Evolutionary conservation across 495 filamentous ascomycete genomes (phyloP).

Genomic region (Talaromyces adpressus): DNA sequence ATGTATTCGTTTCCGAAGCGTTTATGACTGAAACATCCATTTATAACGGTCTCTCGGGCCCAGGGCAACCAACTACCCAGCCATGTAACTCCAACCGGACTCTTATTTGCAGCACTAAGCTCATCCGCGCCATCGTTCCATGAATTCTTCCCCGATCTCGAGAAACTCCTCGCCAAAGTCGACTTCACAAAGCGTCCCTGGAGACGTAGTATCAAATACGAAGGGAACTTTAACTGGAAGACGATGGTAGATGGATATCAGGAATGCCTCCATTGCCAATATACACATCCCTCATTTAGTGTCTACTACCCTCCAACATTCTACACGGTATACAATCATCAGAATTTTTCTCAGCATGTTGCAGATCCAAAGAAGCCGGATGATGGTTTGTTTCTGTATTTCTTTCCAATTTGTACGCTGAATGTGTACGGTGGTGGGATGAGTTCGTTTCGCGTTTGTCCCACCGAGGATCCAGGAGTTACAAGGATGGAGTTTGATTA

Average conservation of each 20-base stretch:
- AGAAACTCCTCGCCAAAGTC: conserved; percentile 42
- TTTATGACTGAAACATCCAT: neutral
- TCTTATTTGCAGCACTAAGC: conserved; percentile 48
- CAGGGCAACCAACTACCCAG: conserved; percentile 26
- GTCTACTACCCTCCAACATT: conserved; percentile 52
- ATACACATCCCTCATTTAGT: conserved; percentile 55
- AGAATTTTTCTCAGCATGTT: conserved; percentile 53
- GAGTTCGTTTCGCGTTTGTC: conserved; percentile 53
- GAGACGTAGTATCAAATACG: conserved; percentile 48
- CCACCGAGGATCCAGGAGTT: conserved; percentile 43
- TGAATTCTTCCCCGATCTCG: conserved; percentile 49
- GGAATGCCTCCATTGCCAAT: conserved; percentile 58
- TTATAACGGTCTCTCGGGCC: neutral
- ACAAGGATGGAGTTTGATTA: conserved; percentile 60
- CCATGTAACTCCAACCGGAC: conserved; percentile 47
- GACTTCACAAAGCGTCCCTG: conserved; percentile 52
- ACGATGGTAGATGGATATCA: conserved; percentile 61
- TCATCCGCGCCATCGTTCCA: conserved; percentile 44
- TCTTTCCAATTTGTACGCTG: conserved; percentile 55
- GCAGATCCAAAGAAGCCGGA: conserved; percentile 49
- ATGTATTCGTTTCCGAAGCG: neutral
- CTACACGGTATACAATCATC: conserved; percentile 49
- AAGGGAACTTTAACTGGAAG: conserved; percentile 58
- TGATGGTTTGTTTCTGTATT: conserved; percentile 52
- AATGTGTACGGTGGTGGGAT: conserved; percentile 57